Evolutionary conservation across 1,284 basidiomycete species (phyloP), one percentile per base, ranked within the genome.

Genomic region (Blastosporella zonata): DNA sequence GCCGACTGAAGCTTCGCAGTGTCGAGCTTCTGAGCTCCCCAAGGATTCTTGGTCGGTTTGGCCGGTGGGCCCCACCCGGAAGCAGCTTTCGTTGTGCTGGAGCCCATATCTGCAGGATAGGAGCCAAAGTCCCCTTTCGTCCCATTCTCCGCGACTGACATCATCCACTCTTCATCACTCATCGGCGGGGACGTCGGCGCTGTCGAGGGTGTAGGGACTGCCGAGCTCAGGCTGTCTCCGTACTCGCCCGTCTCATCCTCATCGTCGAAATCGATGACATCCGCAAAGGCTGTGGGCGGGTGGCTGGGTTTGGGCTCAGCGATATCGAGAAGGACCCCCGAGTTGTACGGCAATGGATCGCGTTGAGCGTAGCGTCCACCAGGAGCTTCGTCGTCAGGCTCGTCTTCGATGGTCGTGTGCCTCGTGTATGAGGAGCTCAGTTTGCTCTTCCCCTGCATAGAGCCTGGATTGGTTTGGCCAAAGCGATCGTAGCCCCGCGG

Each of bases 331-430:
- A 72, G 66, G 41, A 59, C 53, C 37, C 62, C 58, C 22, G 67
- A 69, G 45, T 72, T 65, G 18, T 64, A 55, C 1, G 71, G 68
- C n/a, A 73, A 56, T 25, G 50, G 58, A 17, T 66, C 65, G 17
- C 54, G 52, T 20, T 55, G 47, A 21, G 49, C 52, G 35, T 58
- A 60, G 18, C 50, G 55, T 21, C 43, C 54, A 7, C 39, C 48
- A 17, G 69, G 68, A 2, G 62, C 68, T 28, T 77, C 76, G n/a
- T 74, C 70, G 38, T 77, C 73, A 0, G 67, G 64, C 13, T 75
- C 69, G 44, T 78, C 76, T 50, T 71, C 68, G n/a, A 78, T 66
- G n/a, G 66, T 73, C 38, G 72, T 72, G 15, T 62, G 63, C 55
- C 71, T 67, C 18, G 42, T 18, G 29, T 49, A 40, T 31, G 48